Conservation (phyloP, 129 eudicot species). For the Logfia minima region DNA sequence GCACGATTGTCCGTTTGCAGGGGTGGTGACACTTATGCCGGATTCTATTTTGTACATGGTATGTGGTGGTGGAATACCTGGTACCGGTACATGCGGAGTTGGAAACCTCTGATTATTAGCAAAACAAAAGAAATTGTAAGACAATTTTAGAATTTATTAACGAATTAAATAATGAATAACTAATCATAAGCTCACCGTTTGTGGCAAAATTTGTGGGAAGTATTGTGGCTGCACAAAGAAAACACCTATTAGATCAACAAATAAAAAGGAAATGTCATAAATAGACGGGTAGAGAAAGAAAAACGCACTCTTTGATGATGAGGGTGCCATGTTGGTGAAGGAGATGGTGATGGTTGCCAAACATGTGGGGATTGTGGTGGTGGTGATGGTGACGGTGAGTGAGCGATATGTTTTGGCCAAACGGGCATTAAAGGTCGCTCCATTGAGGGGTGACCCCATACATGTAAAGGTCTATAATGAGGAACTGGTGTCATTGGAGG, state of each 20-base stretch:
- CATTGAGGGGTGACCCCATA: slow-evolving; percentile 93
- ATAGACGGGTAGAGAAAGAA: not conserved
- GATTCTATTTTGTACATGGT: slow-evolving; percentile 66
- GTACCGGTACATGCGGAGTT: slow-evolving; percentile 48
- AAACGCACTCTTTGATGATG: slow-evolving; percentile 60
- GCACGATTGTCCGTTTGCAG: slow-evolving; percentile 31
- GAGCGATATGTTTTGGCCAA: slow-evolving; percentile 72
- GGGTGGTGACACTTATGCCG: slow-evolving; percentile 31
- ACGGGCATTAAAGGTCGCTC: slow-evolving; percentile 61
- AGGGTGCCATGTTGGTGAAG: slow-evolving; percentile 65
- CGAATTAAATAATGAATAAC: not conserved
- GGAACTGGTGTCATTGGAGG: slow-evolving; percentile 66
- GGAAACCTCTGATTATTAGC: slow-evolving; percentile 60
- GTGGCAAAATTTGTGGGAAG: slow-evolving; percentile 55
- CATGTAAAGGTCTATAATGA: slow-evolving; percentile 85
- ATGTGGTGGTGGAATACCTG: slow-evolving; percentile 83
- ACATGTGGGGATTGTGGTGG: slow-evolving; percentile 33
- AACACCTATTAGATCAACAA: not conserved
- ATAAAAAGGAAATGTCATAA: not conserved
- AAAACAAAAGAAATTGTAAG: not conserved
- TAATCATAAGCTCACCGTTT: slow-evolving; percentile 39
- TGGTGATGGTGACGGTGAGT: slow-evolving; percentile 44
- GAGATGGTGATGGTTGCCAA: slow-evolving; percentile 46
- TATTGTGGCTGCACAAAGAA: slow-evolving; percentile 45
- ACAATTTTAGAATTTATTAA: too few relatives aligned